Percentiles rank a stretch among this genome's conserved stretches.
Evolutionary conservation across 1,284 basidiomycete species (phyloP).

Genomic region (Cryptococcus sp.): DNA sequence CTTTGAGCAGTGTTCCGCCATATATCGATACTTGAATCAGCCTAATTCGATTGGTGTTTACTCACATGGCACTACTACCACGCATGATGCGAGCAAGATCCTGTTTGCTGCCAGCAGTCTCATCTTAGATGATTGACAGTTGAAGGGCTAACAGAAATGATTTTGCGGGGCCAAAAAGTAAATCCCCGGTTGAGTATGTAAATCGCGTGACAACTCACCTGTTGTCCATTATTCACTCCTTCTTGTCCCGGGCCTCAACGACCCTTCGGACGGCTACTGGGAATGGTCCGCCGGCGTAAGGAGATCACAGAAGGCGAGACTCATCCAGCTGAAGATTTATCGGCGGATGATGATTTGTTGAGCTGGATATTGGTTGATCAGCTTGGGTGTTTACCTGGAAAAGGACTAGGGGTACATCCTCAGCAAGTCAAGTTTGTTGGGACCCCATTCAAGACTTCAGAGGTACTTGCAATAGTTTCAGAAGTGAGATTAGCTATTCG

Average conservation of each 20-base stretch:
- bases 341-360: slow-evolving; percentile 45
- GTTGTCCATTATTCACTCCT: no score
- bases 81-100: slow-evolving; percentile 28
- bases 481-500: slow-evolving; percentile 20
- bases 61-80: slow-evolving; percentile 34
- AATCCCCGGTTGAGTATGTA: no score
- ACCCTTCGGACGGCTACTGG: no score
- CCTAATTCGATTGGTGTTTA: background rate
- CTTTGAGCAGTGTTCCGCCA: slow-evolving; percentile 30
- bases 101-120: slow-evolving; percentile 29
- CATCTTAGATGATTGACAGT: slow-evolving; percentile 11
- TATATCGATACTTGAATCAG: slow-evolving; percentile 28
- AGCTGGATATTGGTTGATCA: slow-evolving; percentile 47
- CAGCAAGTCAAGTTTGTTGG: slow-evolving; percentile 45
- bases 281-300: background rate
- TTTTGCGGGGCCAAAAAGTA: background rate
- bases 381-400: slow-evolving; percentile 37
- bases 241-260: no score
- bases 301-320: slow-evolving; percentile 2
- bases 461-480: slow-evolving; percentile 32
- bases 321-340: slow-evolving; percentile 42
- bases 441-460: slow-evolving; percentile 31
- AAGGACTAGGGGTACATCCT: slow-evolving; percentile 43
- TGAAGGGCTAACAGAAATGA: background rate
- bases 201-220: no score